These are phyloP conservation scores for Pterocarpus santalinus DNA, from an alignment of 306 rosid genomes.

Conservation along the genomic window DNA sequence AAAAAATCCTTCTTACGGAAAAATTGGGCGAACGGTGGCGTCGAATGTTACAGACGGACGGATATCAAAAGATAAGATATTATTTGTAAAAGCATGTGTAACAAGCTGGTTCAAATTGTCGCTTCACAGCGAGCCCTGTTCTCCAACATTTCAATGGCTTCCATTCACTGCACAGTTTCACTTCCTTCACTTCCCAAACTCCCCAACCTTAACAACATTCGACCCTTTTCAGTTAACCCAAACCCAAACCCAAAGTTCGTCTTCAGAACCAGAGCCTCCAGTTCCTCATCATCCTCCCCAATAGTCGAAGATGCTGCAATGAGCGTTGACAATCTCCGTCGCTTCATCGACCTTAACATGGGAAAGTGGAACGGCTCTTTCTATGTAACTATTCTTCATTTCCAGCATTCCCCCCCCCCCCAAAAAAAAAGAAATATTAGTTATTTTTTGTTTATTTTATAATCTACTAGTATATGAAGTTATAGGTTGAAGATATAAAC, in stretches of 20 bases:
- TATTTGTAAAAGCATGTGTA: no score
- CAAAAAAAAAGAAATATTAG: not conserved
- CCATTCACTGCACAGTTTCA: conserved; percentile 47
- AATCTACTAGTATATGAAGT: not conserved
- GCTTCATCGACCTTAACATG: conserved; percentile 67
- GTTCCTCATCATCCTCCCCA: conserved; percentile 53
- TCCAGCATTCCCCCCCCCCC: no score
- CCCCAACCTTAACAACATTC: not conserved
- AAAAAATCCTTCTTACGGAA: no score
- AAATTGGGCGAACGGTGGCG: no score
- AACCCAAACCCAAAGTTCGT: conserved; percentile 13
- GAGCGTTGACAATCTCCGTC: conserved; percentile 77
- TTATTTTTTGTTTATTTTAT: not conserved
- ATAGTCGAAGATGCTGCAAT: conserved; percentile 60
- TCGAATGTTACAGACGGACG: no score
- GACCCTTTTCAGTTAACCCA: conserved; percentile 28
- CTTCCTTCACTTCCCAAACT: conserved; percentile 38
- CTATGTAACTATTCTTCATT: conserved; percentile 61
- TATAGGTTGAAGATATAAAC: not conserved
- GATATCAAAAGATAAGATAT: no score
- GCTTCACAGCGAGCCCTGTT: not conserved
- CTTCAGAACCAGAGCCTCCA: conserved; percentile 58
- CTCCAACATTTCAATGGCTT: conserved; percentile 22
- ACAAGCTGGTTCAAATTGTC: not conserved
- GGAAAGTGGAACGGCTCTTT: conserved; percentile 96